These are phyloP conservation scores for Candida wancherniae DNA, from an alignment of 805 yeast species.

Conservation along the genomic window DNA sequence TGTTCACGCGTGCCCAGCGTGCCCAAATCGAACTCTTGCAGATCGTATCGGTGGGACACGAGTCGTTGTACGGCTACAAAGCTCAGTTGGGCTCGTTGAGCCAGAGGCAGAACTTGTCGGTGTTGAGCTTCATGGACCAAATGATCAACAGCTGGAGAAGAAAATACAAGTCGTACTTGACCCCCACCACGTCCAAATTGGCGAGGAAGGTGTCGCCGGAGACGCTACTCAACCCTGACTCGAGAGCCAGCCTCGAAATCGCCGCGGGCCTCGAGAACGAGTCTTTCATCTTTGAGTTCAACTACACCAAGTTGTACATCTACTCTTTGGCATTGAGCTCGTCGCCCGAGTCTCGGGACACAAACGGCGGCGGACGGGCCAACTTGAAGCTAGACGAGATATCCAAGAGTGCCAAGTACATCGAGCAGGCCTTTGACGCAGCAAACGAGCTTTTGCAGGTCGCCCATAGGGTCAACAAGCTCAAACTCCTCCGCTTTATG, in stretches of 20 bases:
- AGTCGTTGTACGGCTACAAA: slow-evolving; percentile 68
- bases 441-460: slow-evolving; percentile 75
- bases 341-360: slow-evolving; percentile 18
- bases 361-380: slow-evolving; percentile 11
- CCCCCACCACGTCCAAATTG: slow-evolving; percentile 41
- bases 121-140: slow-evolving; percentile 70
- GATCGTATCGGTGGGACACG: slow-evolving; percentile 78
- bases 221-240: slow-evolving; percentile 24
- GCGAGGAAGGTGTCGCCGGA: slow-evolving; percentile 27
- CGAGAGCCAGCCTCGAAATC: slow-evolving; percentile 36
- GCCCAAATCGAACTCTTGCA: slow-evolving; percentile 79
- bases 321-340: slow-evolving; percentile 73
- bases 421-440: slow-evolving; percentile 75
- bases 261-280: slow-evolving; percentile 54
- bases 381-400: slow-evolving; percentile 61
- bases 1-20: slow-evolving; percentile 57
- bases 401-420: slow-evolving; percentile 67
- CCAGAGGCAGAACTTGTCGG: slow-evolving; percentile 63
- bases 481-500: slow-evolving; percentile 65
- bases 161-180: slow-evolving; percentile 53
- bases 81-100: slow-evolving; percentile 48
- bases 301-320: slow-evolving; percentile 78
- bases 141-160: slow-evolving; percentile 74
- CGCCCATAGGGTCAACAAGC: slow-evolving; percentile 62
- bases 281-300: slow-evolving; percentile 72